phyloP scores from a whole-genome alignment of 2,329 filamentous ascomycete genomes.

The Shiraia sp. region DNA sequence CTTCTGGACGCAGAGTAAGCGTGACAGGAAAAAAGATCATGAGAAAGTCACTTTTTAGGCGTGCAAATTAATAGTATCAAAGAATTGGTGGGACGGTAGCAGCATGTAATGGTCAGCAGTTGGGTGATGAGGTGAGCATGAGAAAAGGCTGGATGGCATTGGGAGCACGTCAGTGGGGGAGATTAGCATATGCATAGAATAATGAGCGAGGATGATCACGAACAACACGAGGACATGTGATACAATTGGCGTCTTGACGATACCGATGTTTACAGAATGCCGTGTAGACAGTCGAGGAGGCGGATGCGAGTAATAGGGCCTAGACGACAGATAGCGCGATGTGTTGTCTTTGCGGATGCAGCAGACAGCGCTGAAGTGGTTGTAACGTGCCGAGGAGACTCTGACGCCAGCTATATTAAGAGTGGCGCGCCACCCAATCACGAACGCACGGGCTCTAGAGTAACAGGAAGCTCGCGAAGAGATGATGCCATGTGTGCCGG shows the following conservation, averaged over 20 bases:
- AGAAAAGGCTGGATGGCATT: background rate
- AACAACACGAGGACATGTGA: constrained; percentile 12
- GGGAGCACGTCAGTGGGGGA: background rate
- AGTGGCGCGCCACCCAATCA: constrained; percentile 27
- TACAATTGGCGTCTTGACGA: no score
- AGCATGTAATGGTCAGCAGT: constrained; percentile 2
- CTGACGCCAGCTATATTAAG: constrained; percentile 27
- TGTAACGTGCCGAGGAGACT: constrained; percentile 23
- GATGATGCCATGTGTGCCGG: constrained; percentile 16
- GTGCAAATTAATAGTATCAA: background rate
- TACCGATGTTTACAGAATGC: no score
- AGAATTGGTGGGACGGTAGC: background rate
- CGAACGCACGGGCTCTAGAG: constrained; percentile 11
- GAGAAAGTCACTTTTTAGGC: no score
- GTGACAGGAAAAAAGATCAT: constrained; percentile 5
- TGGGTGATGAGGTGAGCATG: background rate
- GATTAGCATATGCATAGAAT: background rate
- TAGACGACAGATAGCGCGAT: constrained; percentile 5
- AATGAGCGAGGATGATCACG: constrained; percentile 4
- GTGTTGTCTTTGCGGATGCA: constrained; percentile 6
- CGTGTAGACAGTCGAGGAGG: no score
- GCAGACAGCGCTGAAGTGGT: constrained; percentile 7
- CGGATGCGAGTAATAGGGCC: background rate
- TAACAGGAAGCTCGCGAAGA: constrained; percentile 10
- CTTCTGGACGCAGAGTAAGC: constrained; percentile 10